Evolutionary conservation across 208 protist genomes (phyloP).

Genomic region (Leishmania gerbilli): DNA sequence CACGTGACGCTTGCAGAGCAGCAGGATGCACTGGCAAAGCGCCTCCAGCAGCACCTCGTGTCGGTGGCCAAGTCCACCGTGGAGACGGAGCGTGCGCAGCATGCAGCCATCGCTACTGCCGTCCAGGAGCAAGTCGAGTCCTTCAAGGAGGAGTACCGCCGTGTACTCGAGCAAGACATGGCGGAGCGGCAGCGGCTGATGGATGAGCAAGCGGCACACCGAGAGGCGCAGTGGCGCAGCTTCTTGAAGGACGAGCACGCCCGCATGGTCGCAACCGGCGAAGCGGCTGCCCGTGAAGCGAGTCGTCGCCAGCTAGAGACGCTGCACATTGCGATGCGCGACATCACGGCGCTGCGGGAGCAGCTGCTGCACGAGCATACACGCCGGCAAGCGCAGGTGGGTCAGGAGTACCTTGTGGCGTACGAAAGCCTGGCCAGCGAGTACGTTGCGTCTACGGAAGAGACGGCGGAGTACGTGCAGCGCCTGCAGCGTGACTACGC

Average conservation of each 20-base stretch:
- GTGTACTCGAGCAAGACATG: conserved; percentile 52
- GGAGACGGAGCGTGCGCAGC: conserved; percentile 11
- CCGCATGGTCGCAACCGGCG: conserved; percentile 18
- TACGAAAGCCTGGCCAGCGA: conserved; percentile 34
- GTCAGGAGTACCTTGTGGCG: conserved; percentile 33
- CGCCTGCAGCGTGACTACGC: conserved; percentile 42
- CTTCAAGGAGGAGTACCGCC: conserved; percentile 52
- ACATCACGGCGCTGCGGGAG: conserved; percentile 53
- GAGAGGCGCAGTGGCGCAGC: conserved; percentile 32
- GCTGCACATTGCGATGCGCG: conserved; percentile 53
- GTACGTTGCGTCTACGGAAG: conserved; percentile 26
- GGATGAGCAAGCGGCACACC: conserved; percentile 37
- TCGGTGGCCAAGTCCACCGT: conserved; percentile 5
- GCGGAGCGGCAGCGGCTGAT: conserved; percentile 29
- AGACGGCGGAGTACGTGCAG: conserved; percentile 31
- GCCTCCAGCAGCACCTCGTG: conserved; percentile 12
- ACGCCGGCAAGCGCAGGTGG: conserved; percentile 38
- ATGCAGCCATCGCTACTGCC: conserved; percentile 28
- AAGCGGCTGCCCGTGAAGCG: conserved; percentile 15
- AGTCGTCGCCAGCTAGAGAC: conserved; percentile 41
- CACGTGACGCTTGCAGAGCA: conserved; percentile 9
- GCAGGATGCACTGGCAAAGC: neutral
- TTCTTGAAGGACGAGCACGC: conserved; percentile 37
- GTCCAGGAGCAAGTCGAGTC: conserved; percentile 47
- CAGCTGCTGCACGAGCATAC: conserved; percentile 42